phyloP scores from a whole-genome alignment of 2,329 filamentous ascomycete genomes.

The Aureobasidium uvarum region DNA sequence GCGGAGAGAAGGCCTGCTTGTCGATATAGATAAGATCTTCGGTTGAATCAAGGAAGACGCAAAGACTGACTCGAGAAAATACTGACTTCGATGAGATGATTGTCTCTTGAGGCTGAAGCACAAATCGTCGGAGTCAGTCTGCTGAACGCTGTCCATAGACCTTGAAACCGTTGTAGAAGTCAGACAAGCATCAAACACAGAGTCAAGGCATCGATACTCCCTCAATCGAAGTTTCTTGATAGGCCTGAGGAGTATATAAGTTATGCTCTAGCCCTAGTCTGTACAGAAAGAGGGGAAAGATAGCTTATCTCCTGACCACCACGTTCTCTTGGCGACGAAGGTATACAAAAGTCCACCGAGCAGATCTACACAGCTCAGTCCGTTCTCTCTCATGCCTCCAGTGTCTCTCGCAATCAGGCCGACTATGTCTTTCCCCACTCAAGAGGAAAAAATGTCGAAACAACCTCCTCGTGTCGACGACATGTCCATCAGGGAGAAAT shows the following conservation, averaged over 20 bases:
- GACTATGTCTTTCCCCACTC: background rate
- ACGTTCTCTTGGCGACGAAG: constrained; percentile 5
- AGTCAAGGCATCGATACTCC: background rate
- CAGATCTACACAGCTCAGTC: constrained; percentile 1
- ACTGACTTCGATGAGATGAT: background rate
- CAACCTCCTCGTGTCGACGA: background rate
- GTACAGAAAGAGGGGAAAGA: constrained; percentile 13
- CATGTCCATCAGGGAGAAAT: constrained; percentile 20
- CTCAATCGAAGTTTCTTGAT: background rate
- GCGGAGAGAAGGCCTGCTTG: background rate
- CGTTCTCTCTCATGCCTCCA: background rate
- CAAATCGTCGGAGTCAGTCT: too few relatives aligned
- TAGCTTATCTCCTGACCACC: constrained; percentile 13
- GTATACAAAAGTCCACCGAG: constrained; percentile 13
- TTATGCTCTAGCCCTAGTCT: background rate
- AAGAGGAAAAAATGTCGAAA: background rate
- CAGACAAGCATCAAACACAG: background rate
- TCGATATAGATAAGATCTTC: background rate
- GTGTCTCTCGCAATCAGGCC: background rate
- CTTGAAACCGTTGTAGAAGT: too few relatives aligned
- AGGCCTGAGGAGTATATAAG: background rate
- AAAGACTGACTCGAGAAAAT: background rate
- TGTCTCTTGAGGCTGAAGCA: background rate
- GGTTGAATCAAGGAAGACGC: background rate
- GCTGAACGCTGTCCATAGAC: background rate